These are phyloP conservation scores for Solanum infundibuliforme DNA, from an alignment of 257 asterid genomes.

Conservation along the genomic window DNA sequence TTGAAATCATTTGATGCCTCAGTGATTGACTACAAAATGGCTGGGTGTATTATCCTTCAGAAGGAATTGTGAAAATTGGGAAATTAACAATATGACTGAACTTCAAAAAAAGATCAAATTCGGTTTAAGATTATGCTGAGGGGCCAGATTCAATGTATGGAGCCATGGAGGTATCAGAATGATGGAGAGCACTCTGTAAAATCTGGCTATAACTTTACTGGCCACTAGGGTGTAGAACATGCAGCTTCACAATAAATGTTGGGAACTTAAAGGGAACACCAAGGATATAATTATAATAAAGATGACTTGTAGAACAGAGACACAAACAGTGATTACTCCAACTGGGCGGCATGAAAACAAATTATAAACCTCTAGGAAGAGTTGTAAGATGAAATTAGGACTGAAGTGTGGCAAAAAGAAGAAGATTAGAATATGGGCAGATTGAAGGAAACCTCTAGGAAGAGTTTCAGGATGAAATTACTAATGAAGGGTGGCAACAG, in stretches of 20 bases:
- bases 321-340: not conserved
- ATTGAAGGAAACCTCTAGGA: not conserved
- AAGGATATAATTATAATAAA: not conserved
- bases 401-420: not conserved
- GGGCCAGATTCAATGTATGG: not conserved
- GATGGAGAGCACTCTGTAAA: not conserved
- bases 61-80: not conserved
- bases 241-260: not conserved
- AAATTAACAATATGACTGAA: not conserved
- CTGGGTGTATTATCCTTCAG: not conserved
- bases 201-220: not conserved
- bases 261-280: not conserved
- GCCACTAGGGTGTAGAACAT: not conserved
- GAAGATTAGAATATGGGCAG: not conserved
- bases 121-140: not conserved
- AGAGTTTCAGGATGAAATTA: not conserved
- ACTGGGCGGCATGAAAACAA: not conserved
- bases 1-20: not conserved
- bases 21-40: not conserved
- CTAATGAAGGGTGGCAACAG: not conserved
- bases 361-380: not conserved
- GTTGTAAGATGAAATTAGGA: not conserved
- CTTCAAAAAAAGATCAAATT: not conserved
- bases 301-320: not conserved
- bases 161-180: not conserved